These are phyloP conservation scores for Rhynchospora pubera DNA, from an alignment of 176 grass and related monocot genomes.

Conservation along the genomic window DNA sequence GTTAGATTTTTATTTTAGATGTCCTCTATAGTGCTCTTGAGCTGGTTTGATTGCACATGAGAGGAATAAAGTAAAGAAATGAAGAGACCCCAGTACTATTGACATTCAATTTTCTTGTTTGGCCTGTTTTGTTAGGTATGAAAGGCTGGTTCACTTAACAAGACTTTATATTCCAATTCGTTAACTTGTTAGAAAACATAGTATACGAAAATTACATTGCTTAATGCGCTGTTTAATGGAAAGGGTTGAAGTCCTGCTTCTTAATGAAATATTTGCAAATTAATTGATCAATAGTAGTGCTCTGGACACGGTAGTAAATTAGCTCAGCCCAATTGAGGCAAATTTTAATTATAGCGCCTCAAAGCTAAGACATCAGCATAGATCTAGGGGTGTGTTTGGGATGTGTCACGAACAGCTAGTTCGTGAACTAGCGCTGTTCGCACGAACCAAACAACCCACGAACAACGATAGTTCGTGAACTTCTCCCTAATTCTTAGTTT, in stretches of 20 bases:
- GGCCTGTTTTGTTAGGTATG: conserved; percentile 13
- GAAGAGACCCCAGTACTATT: not conserved
- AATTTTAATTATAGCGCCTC: no score
- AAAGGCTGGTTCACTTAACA: not conserved
- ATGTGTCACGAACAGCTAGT: no score
- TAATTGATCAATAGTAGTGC: no score
- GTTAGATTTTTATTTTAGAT: not conserved
- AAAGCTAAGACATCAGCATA: no score
- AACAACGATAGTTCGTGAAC: no score
- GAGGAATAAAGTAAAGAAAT: not conserved
- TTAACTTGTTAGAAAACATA: not conserved
- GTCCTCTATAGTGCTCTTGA: not conserved
- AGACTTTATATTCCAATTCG: not conserved
- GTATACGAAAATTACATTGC: not conserved
- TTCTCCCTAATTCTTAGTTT: no score
- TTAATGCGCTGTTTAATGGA: not conserved
- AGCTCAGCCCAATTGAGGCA: no score
- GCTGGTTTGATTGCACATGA: conserved; percentile 7
- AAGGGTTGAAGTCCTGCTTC: not conserved
- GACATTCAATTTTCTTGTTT: not conserved
- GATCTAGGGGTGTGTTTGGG: no score
- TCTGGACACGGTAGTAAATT: no score
- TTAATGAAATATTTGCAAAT: no score
- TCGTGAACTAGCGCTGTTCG: no score
- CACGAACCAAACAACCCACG: no score